phyloP scores from a whole-genome alignment of 116 monocot genomes.

The Dioscorea cayenensis region DNA sequence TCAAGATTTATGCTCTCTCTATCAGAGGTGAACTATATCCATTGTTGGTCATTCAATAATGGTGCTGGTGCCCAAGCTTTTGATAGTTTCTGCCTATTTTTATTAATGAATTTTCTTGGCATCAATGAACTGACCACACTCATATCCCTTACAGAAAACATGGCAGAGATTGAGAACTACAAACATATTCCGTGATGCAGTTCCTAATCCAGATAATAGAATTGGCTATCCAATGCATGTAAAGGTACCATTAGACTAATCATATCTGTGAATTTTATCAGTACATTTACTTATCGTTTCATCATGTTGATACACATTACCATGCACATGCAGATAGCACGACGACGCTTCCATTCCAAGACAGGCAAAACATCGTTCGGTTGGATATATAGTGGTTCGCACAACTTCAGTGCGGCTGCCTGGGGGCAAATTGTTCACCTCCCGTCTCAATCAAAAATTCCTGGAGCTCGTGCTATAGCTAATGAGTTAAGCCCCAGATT shows the following conservation, averaged over 20 bases:
- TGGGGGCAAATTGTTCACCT: slow-evolving; percentile 50
- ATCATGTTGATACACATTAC: neutral
- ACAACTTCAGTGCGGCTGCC: slow-evolving; percentile 91
- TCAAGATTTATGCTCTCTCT: slow-evolving; percentile 57
- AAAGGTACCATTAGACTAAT: slow-evolving; percentile 37
- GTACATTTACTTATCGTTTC: too few relatives aligned
- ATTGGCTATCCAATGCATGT: slow-evolving; percentile 89
- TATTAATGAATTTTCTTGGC: too few relatives aligned
- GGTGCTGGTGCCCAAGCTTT: too few relatives aligned
- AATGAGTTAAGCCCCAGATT: slow-evolving; percentile 15
- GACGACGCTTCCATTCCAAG: slow-evolving; percentile 60
- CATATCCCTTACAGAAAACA: slow-evolving; percentile 38
- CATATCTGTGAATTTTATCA: too few relatives aligned
- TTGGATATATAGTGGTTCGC: slow-evolving; percentile 86
- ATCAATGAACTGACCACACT: too few relatives aligned
- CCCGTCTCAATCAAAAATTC: slow-evolving; percentile 13
- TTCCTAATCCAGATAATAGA: slow-evolving; percentile 64
- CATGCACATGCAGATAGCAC: slow-evolving; percentile 40
- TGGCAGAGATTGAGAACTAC: slow-evolving; percentile 61
- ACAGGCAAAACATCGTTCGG: slow-evolving; percentile 41
- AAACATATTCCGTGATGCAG: slow-evolving; percentile 59
- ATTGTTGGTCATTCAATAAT: too few relatives aligned
- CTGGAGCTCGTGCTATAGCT: neutral
- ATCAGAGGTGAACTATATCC: slow-evolving; percentile 39
- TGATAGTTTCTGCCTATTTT: too few relatives aligned